Evolutionary conservation across 2,329 filamentous ascomycete species (phyloP), one percentile per base, ranked within the genome.

Genomic region (Penicillium crustosum): DNA sequence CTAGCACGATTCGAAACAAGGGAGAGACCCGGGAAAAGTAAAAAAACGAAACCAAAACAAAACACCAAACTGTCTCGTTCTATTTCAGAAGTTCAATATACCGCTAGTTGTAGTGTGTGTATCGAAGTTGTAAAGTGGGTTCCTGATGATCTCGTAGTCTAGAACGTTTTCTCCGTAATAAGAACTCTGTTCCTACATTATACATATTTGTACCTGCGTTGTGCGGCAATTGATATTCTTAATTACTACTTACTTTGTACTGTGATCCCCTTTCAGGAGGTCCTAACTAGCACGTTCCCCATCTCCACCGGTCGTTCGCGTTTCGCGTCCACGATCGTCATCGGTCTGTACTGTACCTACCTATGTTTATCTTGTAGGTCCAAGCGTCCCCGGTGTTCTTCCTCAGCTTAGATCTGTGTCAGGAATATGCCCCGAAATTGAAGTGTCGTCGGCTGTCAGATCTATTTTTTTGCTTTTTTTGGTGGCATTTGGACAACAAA

Each of bases 111-210:
- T 35, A 35, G 33, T 35, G 33, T 27, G 48, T 27, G 35, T 50
- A 39, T 39, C 4, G 23, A 19, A 15, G 13, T 23, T n/a, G 50
- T 27, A 53, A 53, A 53, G 50, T 47, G 52, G 52, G 41, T 45
- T 58, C 38, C 31, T 49, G 55, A 49, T 52, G 55, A 58, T 58
- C 55, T 45, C 6, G 51, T 49, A 35, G 50, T 45, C 55, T 58
- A 54, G 55, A 58, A 49, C 44, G 17, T 45, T 13, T 15, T 9
- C 41, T 17, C 21, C 15, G 41, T 31, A 7, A 21, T 47, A n/a
- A 33, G 44, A 21, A 47, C 7, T 21, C 5, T n/a, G 29, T 35
- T 48, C 29, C 13, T 29, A 45, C 21, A 27, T 25, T 43, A 29
- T 38, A 17, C 8, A 21, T 23, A 25, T 19, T 12, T 12, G 41